Evolutionary conservation across 192 early-diverging fungal genomes (phyloP), one percentile per base, ranked within the genome.

Genomic region (Coemansia sp.): DNA sequence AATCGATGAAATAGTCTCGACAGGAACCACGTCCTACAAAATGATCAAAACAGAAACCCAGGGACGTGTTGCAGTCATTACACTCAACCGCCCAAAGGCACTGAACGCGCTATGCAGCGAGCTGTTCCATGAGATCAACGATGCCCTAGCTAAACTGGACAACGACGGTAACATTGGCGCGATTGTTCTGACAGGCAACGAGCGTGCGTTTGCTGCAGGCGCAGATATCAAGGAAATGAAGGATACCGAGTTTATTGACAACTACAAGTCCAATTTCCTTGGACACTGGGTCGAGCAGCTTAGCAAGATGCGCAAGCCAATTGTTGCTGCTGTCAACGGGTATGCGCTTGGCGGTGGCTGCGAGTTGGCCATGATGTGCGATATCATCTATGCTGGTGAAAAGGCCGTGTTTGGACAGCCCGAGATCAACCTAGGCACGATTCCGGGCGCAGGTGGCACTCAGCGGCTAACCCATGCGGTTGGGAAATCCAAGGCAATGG

Each of bases 181-280:
- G 45, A 87, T 99, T 61, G 94, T 99, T 42, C 74, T 99, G 35
- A 99, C 97, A 42, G 97, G 97, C 60, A 94, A 89, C 78, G 90
- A 94, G 75, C 92, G 92, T 71, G 94, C 95, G 9, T 99, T 99
- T 88, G 95, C 97, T 59, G 96, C 97, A 37, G 97, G 97, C 34
- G 97, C 97, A 51, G 97, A 99, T 73, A 99, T 99, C 82, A 97
- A 99, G 87, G 95, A 99, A 79, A 99, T 99, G 97, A 87, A 86
- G 79, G 89, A 91, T 63, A 84, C 93, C 28, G 84, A 88, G 66
- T 96, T 93, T 72, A 88, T 95, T 63, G 79, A 87, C 56, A 94
- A 91, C 86, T 97, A 95, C 86, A 91, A 89, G 72, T 84, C 81
- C 58, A 90, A 95, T 87, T 97, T 99, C 73, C 72, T 99, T 62